These are phyloP conservation scores for Eutrema heterophyllum DNA, from an alignment of 345 rosid species.

Conservation along the genomic window DNA sequence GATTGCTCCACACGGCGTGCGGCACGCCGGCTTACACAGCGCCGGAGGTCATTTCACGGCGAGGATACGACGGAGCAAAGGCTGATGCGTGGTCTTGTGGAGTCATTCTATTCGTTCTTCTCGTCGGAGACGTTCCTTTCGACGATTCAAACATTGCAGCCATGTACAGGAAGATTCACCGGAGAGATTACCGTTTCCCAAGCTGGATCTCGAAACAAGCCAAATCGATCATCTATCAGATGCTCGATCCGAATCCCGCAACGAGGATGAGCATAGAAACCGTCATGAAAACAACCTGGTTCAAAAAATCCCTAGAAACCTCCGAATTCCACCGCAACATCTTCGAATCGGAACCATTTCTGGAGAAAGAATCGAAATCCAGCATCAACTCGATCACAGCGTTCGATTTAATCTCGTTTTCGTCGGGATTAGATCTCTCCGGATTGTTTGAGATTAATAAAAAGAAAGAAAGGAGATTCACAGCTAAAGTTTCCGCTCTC, in stretches of 20 bases:
- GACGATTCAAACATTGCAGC: constrained; percentile 55
- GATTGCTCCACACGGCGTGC: constrained; percentile 80
- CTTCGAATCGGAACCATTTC: constrained; percentile 4
- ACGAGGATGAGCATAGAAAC: constrained; percentile 64
- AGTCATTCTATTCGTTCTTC: constrained; percentile 58
- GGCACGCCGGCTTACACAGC: constrained; percentile 83
- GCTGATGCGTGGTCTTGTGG: constrained; percentile 99
- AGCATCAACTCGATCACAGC: constrained; percentile 45
- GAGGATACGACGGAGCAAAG: constrained; percentile 68
- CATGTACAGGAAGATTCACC: constrained; percentile 64
- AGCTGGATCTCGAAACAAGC: constrained; percentile 57
- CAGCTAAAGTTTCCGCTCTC: constrained; percentile 46
- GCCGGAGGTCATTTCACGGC: constrained; percentile 64
- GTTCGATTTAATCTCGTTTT: constrained; percentile 70
- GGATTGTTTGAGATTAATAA: constrained; percentile 55
- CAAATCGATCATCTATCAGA: constrained; percentile 49
- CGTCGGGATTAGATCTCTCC: constrained; percentile 70
- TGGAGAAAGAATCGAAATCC: constrained; percentile 13
- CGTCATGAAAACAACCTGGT: constrained; percentile 59
- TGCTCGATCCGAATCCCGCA: constrained; percentile 78
- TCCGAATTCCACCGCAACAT: constrained; percentile 11
- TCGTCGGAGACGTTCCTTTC: constrained; percentile 64
- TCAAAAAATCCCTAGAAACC: constrained; percentile 42
- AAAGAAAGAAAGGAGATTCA: constrained; percentile 60
- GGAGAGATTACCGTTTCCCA: constrained; percentile 66